phyloP scores from a whole-genome alignment of 1,284 basidiomycete species.

The Cutaneotrichosporon curvatum region DNA sequence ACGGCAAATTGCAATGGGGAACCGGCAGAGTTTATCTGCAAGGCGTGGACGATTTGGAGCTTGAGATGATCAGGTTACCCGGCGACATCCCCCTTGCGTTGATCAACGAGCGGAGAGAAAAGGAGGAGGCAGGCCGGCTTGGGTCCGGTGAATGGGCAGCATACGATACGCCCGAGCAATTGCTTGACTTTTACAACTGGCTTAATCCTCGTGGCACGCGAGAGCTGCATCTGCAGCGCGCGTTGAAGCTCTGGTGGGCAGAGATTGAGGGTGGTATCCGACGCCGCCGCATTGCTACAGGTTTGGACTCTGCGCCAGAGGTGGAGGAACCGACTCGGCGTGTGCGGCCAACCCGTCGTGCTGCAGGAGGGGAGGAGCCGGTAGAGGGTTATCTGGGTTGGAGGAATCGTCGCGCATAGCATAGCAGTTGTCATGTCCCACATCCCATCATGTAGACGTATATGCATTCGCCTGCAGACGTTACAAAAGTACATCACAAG shows the following conservation, averaged over 20 bases:
- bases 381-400: constrained; percentile 29
- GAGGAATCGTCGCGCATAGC: constrained; percentile 14
- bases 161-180: constrained; percentile 77
- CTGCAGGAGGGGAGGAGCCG: constrained; percentile 19
- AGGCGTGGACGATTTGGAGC: constrained; percentile 71
- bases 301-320: constrained; percentile 21
- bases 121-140: constrained; percentile 68
- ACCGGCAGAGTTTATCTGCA: constrained; percentile 86
- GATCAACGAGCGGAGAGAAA: constrained; percentile 51
- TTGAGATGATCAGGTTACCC: constrained; percentile 52
- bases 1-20: constrained; percentile 64
- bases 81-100: constrained; percentile 53
- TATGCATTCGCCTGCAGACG: too few relatives aligned
- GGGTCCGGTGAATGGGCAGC: constrained; percentile 77
- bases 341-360: constrained; percentile 15
- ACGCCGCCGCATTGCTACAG: constrained; percentile 24
- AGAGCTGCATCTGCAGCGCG: constrained; percentile 72
- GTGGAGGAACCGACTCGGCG: constrained; percentile 4
- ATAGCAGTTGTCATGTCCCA: too few relatives aligned
- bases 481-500: neutral
- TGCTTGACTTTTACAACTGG: constrained; percentile 78
- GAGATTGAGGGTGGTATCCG: constrained; percentile 73
- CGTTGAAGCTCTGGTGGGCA: constrained; percentile 73
- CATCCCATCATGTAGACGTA: too few relatives aligned
- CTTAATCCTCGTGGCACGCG: constrained; percentile 83